Base-by-base conservation (phyloP, 2,329 filamentous ascomycete species). In the Colletotrichum tofieldiae region DNA sequence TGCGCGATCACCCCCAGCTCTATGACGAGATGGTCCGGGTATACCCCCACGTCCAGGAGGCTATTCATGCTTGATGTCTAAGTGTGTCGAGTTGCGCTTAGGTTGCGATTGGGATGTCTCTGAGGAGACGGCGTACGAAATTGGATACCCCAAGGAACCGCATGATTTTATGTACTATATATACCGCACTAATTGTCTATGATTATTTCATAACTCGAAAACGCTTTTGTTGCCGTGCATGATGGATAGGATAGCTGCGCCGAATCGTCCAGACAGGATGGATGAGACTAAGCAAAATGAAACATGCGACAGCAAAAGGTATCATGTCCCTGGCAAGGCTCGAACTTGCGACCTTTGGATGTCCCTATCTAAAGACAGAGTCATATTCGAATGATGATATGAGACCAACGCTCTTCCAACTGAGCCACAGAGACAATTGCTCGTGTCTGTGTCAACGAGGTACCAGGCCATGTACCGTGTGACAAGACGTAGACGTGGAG, bases 41-140 rank as follows among this genome's bases (percentile, higher is more conserved):
- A 18, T 98, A 98, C 79, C 95, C 95, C 9, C 90, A 93, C 74
- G 92, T 97, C 5, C 93, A 96, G 84, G 86, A 93, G 77, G 92
- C 93, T 29, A 93, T 96, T 72, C 92, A 93, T 77, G 89, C 88
- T n/a, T 90, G 75, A 75, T 35, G 18, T 20, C n/a, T 3, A 41
- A 32, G n/a, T 39, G 20, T 35, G 14, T 23, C 7, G 4, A 8
- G 18, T 23, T 32, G 16, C 12, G 11, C 20, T 11, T 8, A 16
- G 20, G 5, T n/a, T 64, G 20, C 11, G 14, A 14, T 16, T n/a
- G 20, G 20, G 35, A 43, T 18, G 18, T 35, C 32, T 64, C 41
- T 14, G 18, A 32, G 26, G 26, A 56, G 26, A 51, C n/a, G 60
- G 20, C 29, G 66, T 26, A 23, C 5, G 60, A 65, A 32, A 52